phyloP scores from a whole-genome alignment of 768 basidiomycete species.

The Termitomyces heimii region DNA sequence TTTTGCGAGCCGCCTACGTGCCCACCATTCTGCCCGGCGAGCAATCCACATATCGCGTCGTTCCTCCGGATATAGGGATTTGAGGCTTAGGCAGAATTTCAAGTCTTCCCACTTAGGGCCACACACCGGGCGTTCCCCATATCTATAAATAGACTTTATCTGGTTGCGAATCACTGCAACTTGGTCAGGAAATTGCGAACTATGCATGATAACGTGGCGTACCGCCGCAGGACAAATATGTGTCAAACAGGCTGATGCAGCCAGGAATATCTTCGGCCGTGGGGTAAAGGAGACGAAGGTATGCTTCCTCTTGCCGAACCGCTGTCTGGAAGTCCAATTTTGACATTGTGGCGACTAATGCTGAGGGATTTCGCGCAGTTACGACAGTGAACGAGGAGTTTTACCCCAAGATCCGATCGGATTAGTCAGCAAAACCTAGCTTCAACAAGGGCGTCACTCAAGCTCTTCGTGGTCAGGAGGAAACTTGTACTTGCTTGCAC shows the following conservation, averaged over 20 bases:
- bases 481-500: not conserved
- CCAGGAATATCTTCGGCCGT: constrained; percentile 75
- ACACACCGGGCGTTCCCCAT: constrained; percentile 71
- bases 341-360: constrained; percentile 29
- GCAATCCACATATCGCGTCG: constrained; percentile 81
- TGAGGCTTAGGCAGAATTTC: constrained; percentile 90
- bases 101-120: constrained; percentile 80
- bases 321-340: constrained; percentile 47
- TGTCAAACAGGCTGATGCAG: constrained; percentile 73
- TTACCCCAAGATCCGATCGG: not conserved
- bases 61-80: constrained; percentile 70
- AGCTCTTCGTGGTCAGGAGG: not conserved
- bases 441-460: not conserved
- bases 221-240: constrained; percentile 70
- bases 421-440: not conserved
- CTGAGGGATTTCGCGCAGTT: not conserved
- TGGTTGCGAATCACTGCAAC: constrained; percentile 69
- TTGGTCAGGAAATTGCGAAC: not conserved
- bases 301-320: constrained; percentile 63
- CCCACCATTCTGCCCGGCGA: constrained; percentile 94
- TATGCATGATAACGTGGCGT: constrained; percentile 8
- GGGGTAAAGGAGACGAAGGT: constrained; percentile 62
- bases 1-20: constrained; percentile 59
- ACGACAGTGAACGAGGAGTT: not conserved
- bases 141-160: constrained; percentile 80